Conservation (phyloP, 1,284 basidiomycete genomes). For the Filobasidium uniguttulatum region DNA sequence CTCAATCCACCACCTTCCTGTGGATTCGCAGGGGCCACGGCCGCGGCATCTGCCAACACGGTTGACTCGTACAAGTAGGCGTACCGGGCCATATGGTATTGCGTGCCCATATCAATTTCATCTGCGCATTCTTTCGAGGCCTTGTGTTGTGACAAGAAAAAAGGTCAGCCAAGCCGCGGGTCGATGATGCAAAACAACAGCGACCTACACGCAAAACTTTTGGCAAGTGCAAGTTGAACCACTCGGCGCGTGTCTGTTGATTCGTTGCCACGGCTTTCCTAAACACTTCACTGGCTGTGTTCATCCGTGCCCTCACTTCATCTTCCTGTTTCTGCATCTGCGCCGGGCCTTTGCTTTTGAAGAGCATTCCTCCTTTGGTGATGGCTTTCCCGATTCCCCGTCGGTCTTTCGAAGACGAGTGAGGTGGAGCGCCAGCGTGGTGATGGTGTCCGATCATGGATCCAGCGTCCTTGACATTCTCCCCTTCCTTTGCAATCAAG, state of each 20-base stretch:
- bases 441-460: slow-evolving; percentile 17
- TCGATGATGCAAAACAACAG: background rate
- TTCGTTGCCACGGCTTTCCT: slow-evolving; percentile 81
- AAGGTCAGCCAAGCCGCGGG: background rate
- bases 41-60: slow-evolving; percentile 72
- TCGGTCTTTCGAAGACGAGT: slow-evolving; percentile 18
- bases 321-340: slow-evolving; percentile 91
- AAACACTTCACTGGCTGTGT: slow-evolving; percentile 72
- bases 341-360: slow-evolving; percentile 88
- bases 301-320: slow-evolving; percentile 74
- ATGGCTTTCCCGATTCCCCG: slow-evolving; percentile 52
- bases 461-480: slow-evolving; percentile 64
- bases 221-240: slow-evolving; percentile 92
- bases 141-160: too few species aligned
- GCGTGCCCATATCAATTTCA: slow-evolving; percentile 90
- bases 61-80: slow-evolving; percentile 88
- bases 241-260: slow-evolving; percentile 83
- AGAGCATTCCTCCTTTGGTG: slow-evolving; percentile 71
- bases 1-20: slow-evolving; percentile 70
- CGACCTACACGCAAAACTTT: slow-evolving; percentile 70
- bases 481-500: slow-evolving; percentile 88
- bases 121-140: slow-evolving; percentile 91
- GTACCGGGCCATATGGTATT: slow-evolving; percentile 90
- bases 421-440: slow-evolving; percentile 39
- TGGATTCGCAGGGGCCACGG: slow-evolving; percentile 57